Conservation (phyloP, 305 asterid species). For the Solanum hybrid region DNA sequence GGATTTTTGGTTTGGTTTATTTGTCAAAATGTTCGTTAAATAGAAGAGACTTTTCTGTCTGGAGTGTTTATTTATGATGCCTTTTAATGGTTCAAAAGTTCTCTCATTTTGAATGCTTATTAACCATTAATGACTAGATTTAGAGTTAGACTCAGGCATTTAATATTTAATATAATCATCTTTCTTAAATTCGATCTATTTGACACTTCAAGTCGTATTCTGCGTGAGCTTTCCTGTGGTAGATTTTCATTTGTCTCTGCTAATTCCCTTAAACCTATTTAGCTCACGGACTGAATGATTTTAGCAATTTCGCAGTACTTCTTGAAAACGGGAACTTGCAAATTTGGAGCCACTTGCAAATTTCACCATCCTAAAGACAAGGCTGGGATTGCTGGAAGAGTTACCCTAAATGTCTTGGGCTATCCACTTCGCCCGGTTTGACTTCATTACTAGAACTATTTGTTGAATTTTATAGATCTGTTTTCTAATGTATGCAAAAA, state of each 20-base stretch:
- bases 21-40: neutral
- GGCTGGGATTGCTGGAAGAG: constrained; percentile 87
- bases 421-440: constrained; percentile 91
- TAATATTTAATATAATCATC: neutral
- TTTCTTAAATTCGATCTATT: neutral
- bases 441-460: neutral
- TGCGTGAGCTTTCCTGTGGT: neutral
- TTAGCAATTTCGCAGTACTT: constrained; percentile 48
- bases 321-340: constrained; percentile 96
- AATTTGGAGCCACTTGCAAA: constrained; percentile 93
- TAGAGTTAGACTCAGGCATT: neutral
- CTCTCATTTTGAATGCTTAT: neutral
- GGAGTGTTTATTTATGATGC: neutral
- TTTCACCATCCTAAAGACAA: constrained; percentile 96
- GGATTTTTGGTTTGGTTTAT: neutral
- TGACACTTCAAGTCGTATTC: neutral
- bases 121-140: neutral
- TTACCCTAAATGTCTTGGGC: constrained; percentile 77
- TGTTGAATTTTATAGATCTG: neutral
- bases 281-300: neutral
- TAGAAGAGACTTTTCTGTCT: neutral
- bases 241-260: neutral
- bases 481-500: neutral
- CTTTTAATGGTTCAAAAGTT: neutral
- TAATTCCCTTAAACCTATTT: neutral